phyloP scores from a whole-genome alignment of 169 alveolate genomes.

The Amoebophrya sp. region DNA sequence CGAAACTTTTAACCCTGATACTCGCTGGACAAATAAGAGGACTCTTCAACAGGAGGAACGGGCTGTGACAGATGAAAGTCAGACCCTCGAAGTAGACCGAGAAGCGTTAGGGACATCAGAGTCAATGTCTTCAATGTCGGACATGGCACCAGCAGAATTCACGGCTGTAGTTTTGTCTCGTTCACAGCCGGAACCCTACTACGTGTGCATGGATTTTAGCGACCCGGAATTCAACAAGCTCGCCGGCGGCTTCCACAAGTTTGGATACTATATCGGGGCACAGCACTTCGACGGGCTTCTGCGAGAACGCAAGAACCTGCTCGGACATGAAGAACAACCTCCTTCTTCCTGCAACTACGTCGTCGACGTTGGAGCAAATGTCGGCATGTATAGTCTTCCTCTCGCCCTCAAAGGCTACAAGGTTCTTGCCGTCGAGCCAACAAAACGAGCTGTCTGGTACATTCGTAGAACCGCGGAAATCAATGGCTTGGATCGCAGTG shows the following conservation, averaged over 20 bases:
- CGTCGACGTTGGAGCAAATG: background rate
- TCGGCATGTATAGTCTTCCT: background rate
- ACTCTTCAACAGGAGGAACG: background rate
- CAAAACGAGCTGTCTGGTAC: background rate
- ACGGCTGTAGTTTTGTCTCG: background rate
- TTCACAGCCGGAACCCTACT: background rate
- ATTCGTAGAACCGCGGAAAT: background rate
- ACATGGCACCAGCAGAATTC: no score
- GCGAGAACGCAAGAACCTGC: background rate
- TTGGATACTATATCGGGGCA: background rate
- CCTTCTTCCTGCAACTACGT: conserved; percentile 5
- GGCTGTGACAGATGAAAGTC: background rate
- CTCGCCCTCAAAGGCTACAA: background rate
- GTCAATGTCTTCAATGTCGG: no score
- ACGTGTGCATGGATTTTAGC: background rate
- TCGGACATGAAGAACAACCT: background rate
- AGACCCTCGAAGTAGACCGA: background rate
- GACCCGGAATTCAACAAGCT: background rate
- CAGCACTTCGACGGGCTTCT: background rate
- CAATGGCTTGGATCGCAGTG: background rate
- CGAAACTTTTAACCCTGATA: background rate
- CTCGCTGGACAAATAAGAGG: background rate
- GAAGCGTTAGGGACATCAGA: background rate
- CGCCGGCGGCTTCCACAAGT: background rate
- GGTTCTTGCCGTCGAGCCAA: background rate